These are phyloP conservation scores for Syncephalastrum sp. DNA, from an alignment of 371 early-diverging fungal species.

Conservation along the genomic window DNA sequence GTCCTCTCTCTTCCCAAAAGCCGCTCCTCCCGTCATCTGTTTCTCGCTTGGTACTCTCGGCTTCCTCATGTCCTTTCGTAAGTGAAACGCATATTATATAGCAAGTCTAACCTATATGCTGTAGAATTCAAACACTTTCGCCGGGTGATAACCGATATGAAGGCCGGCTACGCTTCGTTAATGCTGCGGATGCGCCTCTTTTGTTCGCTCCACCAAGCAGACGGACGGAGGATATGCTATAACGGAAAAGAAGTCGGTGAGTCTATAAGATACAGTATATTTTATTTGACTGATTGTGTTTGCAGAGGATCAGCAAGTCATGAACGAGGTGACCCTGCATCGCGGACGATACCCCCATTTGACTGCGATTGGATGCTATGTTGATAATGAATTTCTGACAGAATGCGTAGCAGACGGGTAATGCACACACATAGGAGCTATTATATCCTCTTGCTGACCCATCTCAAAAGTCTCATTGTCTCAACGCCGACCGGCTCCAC, in stretches of 20 bases:
- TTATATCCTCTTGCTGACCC: not conserved
- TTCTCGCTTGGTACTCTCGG: conserved; percentile 93
- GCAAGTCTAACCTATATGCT: not conserved
- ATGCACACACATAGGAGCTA: no score
- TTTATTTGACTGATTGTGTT: not conserved
- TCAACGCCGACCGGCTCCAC: conserved; percentile 96
- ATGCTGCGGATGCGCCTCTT: conserved; percentile 76
- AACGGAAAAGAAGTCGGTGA: conserved; percentile 44
- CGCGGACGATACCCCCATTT: conserved; percentile 86
- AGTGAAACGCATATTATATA: conserved; percentile 2
- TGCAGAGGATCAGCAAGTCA: conserved; percentile 60
- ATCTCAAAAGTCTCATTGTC: conserved; percentile 62
- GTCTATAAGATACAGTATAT: not conserved
- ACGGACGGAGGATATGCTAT: conserved; percentile 48
- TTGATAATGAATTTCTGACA: conserved; percentile 79
- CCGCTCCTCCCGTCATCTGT: conserved; percentile 87
- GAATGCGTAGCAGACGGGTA: conserved; percentile 69
- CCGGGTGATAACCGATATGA: conserved; percentile 58
- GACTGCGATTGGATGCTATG: conserved; percentile 74
- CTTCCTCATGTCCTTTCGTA: conserved; percentile 84
- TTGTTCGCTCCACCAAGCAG: conserved; percentile 60
- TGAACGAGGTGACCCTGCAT: conserved; percentile 91
- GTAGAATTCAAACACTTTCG: conserved; percentile 64
- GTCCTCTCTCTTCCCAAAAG: conserved; percentile 77
- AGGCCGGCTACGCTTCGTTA: conserved; percentile 60